Base-by-base conservation (phyloP, 139 green algal species). In the Chlamydomonas incerta region DNA sequence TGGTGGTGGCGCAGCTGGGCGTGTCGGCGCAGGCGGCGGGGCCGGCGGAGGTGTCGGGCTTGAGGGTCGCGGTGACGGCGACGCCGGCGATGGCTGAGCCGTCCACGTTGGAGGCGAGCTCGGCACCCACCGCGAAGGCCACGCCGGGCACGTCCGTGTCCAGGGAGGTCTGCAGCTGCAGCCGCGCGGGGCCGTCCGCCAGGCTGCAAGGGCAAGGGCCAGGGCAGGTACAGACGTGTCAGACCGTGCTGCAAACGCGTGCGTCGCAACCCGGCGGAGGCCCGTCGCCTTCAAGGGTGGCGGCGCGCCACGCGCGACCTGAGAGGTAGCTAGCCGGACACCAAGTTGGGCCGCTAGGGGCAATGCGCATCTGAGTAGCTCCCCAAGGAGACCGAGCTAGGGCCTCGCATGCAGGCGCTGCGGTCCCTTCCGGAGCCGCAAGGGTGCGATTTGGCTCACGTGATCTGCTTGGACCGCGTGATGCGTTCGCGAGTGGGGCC, bases 401-500 rank as follows among this genome's bases (percentile, higher is more conserved):
- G n/a, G n/a, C n/a, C n/a, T n/a, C n/a, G n/a, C n/a, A n/a, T n/a
- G n/a, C n/a, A n/a, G n/a, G 26, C 81, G 55, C 28, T 82, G 21
- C 6, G 87, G 68, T n/a, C 20, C n/a, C 3, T 28, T 14, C 9
- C 66, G 57, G 34, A 20, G 52, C 17, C 41, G 31, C 60, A 67
- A 37, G 20, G n/a, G n/a, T n/a, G n/a, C 23, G 57, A 23, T 17
- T 11, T 24, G 29, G 65, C 89, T 87, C 69, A 92, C 89, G 33
- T 81, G 41, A 90, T 58, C 0, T 1, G 72, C 18, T 66, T 41
- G 6, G 68, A 82, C 4, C n/a, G 26, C 23, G 71, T 77, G 20
- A 93, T 86, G 26, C 68, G 55, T 76, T 93, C 90, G 4, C 90
- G 66, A 24, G 90, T 91, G 35, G 90, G 90, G 28, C 90, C 90